Evolutionary conservation across 1,284 basidiomycete genomes (phyloP).

Genomic region (Fomitopsis pinicola): DNA sequence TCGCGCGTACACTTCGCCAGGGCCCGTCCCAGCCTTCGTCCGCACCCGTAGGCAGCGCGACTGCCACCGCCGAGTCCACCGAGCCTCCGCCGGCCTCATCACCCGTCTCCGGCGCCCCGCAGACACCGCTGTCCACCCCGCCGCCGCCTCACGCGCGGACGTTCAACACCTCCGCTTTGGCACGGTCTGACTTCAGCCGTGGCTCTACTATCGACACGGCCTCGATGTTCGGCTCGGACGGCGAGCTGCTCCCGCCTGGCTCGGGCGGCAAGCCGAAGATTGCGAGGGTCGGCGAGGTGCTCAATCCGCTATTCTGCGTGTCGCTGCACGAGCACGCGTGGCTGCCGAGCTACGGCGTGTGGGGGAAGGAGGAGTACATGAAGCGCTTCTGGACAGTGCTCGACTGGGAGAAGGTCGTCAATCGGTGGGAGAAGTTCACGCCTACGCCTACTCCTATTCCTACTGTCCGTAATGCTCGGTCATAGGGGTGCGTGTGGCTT

Average conservation of each 20-base stretch:
- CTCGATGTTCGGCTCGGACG: background rate
- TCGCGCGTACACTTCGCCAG: slow-evolving; percentile 6
- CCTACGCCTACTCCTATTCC: too few species aligned
- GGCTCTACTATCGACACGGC: background rate
- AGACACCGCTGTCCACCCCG: slow-evolving; percentile 16
- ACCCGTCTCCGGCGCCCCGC: slow-evolving; percentile 29
- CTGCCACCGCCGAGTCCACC: background rate
- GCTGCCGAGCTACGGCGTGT: slow-evolving; percentile 90
- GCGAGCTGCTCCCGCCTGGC: background rate
- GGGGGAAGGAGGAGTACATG: slow-evolving; percentile 91
- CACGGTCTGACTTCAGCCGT: background rate
- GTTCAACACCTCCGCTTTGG: slow-evolving; percentile 3
- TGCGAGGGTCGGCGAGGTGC: slow-evolving; percentile 41
- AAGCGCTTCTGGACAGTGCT: slow-evolving; percentile 86
- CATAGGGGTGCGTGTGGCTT: background rate
- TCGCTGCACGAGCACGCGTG: slow-evolving; percentile 91
- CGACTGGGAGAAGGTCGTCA: slow-evolving; percentile 76
- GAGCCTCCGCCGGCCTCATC: slow-evolving; percentile 20
- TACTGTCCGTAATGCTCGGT: too few species aligned
- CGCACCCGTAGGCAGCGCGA: background rate
- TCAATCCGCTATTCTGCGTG: slow-evolving; percentile 82
- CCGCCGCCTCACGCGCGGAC: slow-evolving; percentile 25
- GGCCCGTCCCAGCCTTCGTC: background rate
- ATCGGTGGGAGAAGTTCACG: slow-evolving; percentile 20
- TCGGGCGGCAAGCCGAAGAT: background rate